These are phyloP conservation scores for Danielozyma ontarioensis DNA, from an alignment of 805 yeast genomes.

Conservation along the genomic window DNA sequence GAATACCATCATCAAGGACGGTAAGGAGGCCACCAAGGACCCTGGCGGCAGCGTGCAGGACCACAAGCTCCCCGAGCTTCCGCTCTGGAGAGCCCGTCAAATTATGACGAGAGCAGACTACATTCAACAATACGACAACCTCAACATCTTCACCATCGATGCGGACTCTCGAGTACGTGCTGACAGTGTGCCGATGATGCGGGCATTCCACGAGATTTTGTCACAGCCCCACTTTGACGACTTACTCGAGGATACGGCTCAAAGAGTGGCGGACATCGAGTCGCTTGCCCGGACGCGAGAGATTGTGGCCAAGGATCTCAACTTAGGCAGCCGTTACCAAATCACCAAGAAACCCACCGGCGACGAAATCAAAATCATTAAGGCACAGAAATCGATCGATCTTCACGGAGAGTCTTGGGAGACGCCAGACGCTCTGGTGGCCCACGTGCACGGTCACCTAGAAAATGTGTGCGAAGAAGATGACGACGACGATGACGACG, in stretches of 20 bases:
- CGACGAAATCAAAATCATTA: constrained; percentile 8
- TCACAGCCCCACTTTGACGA: constrained; percentile 66
- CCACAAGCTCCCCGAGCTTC: constrained; percentile 65
- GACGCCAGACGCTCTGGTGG: constrained; percentile 1
- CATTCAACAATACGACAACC: constrained; percentile 67
- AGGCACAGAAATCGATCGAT: constrained; percentile 12
- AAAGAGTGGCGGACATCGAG: constrained; percentile 71
- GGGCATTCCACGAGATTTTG: constrained; percentile 78
- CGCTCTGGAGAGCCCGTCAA: constrained; percentile 79
- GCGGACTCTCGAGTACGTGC: constrained; percentile 69
- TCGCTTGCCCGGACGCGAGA: constrained; percentile 75
- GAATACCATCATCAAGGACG: constrained; percentile 16
- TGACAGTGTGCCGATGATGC: constrained; percentile 85
- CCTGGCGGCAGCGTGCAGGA: constrained; percentile 15
- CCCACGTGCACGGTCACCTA: background rate
- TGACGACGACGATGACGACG: constrained; percentile 18
- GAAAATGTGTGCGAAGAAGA: constrained; percentile 4
- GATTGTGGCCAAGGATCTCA: constrained; percentile 63
- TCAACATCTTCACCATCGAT: constrained; percentile 77
- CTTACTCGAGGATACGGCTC: constrained; percentile 57
- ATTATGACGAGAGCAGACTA: constrained; percentile 82
- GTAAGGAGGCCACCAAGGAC: constrained; percentile 5
- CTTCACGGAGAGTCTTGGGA: constrained; percentile 16
- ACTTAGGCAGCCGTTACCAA: constrained; percentile 43
- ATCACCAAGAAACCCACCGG: constrained; percentile 10